phyloP scores from a whole-genome alignment of 371 early-diverging fungal species.

The Neoconidiobolus thromboides region DNA sequence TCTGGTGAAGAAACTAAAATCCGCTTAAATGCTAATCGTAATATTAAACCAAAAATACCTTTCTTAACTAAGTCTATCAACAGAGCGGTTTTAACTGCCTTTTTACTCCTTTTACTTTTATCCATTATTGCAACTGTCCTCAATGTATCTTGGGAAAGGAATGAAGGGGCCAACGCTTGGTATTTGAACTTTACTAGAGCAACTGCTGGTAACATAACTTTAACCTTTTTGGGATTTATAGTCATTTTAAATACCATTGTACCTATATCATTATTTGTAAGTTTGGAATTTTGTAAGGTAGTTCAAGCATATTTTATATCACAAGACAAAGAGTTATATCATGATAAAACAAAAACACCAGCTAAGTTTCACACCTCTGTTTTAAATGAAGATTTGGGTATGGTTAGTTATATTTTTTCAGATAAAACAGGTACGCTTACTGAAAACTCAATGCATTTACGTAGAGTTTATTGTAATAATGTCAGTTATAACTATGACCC shows the following conservation, averaged over 20 bases:
- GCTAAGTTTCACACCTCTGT: slow-evolving; percentile 71
- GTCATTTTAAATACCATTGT: slow-evolving; percentile 75
- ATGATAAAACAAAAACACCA: slow-evolving; percentile 53
- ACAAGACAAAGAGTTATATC: slow-evolving; percentile 39
- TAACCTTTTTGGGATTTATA: slow-evolving; percentile 43
- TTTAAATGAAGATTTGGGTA: slow-evolving; percentile 77
- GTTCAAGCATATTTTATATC: slow-evolving; percentile 56
- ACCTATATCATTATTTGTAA: slow-evolving; percentile 77
- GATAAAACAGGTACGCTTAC: slow-evolving; percentile 95
- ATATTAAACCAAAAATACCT: slow-evolving; percentile 33
- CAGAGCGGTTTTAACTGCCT: slow-evolving; percentile 16
- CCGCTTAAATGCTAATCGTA: slow-evolving; percentile 59
- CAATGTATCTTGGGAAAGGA: slow-evolving; percentile 34
- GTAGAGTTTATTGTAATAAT: slow-evolving; percentile 42
- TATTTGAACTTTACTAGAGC: neutral
- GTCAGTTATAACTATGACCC: neutral
- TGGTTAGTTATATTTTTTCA: slow-evolving; percentile 74
- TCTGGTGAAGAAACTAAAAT: slow-evolving; percentile 89
- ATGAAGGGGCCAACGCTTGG: slow-evolving; percentile 14
- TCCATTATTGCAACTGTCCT: slow-evolving; percentile 48
- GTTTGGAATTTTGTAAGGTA: slow-evolving; percentile 77
- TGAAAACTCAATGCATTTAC: slow-evolving; percentile 90
- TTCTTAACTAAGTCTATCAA: slow-evolving; percentile 2
- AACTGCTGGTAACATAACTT: slow-evolving; percentile 6
- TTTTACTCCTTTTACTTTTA: slow-evolving; percentile 67